phyloP scores from a whole-genome alignment of 106 monocot genomes.

The Triglochin maritima region DNA sequence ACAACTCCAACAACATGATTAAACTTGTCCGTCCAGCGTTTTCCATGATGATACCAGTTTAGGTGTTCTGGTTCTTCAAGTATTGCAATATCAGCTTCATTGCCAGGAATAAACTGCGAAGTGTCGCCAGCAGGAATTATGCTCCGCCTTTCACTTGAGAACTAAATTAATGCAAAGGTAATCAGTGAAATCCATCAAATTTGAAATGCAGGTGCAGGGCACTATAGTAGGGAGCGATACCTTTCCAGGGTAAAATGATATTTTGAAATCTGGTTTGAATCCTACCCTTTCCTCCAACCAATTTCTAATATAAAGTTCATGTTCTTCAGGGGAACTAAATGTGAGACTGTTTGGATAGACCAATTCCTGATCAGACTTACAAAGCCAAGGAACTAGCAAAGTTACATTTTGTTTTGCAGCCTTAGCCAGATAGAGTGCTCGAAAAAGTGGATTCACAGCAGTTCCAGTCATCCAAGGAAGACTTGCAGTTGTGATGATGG shows the following conservation, averaged over 20 bases:
- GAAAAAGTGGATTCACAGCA: constrained; percentile 91
- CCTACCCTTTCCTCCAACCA: constrained; percentile 91
- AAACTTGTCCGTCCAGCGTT: constrained; percentile 97
- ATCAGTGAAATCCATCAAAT: neutral
- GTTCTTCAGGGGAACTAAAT: constrained; percentile 80
- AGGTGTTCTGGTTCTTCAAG: constrained; percentile 96
- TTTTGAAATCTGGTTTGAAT: constrained; percentile 85
- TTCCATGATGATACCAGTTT: constrained; percentile 99
- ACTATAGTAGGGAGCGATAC: constrained; percentile 17
- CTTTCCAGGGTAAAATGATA: constrained; percentile 99
- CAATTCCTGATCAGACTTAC: constrained; percentile 83
- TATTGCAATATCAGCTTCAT: constrained; percentile 96
- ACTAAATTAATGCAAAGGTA: constrained; percentile 29
- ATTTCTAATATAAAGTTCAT: constrained; percentile 79
- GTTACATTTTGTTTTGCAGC: constrained; percentile 81
- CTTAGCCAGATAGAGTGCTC: constrained; percentile 83
- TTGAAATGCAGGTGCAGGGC: neutral
- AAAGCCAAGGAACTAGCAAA: constrained; percentile 89
- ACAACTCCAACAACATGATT: constrained; percentile 94
- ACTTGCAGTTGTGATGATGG: constrained; percentile 95
- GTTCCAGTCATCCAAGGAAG: constrained; percentile 99
- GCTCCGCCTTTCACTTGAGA: constrained; percentile 89
- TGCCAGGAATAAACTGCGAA: constrained; percentile 76
- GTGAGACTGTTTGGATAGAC: constrained; percentile 81
- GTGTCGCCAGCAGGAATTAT: constrained; percentile 98